Base-by-base conservation (phyloP, 768 basidiomycete genomes). In the Amanita jacksonii region DNA sequence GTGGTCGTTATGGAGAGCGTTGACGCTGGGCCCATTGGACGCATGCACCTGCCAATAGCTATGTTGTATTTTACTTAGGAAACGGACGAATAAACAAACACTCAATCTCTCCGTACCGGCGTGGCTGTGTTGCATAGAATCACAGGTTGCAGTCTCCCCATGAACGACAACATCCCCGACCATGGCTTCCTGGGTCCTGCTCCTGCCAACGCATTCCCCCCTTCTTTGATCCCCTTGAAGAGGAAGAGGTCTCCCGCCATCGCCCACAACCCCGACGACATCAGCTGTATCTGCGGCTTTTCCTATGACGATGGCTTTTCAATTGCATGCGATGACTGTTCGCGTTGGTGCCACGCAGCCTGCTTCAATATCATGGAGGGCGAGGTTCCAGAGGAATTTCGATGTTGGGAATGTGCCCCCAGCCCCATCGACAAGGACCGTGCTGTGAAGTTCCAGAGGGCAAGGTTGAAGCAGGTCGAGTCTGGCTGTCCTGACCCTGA, bases 251-350 rank as follows among this genome's bases (percentile, higher is more conserved):
- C 8, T 16, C 25, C 40, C 5, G 23, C 28, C 22, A 18, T 28
- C 36, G 38, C 37, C 8, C 36, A 40, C 20, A 13, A 34, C 16
- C 22, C 38, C 1, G 45, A 46, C 45, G 45, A 40, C 12, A 41
- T 46, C 38, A 22, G 20, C 20, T 92, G 89, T 58, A 83, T 88
- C 47, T 92, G 88, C 59, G 78, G 77, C 5, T 74, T 74, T 48
- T 63, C 69, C 36, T 70, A 77, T 55, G 89, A 89, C 61, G 87
- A 89, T 58, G 88, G 88, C 16, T 86, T 83, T 59, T 82, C 79
- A 8, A 85, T 92, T 49, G 85, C 82, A 8, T 93, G 90, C 63
- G 90, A 92, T 59, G 58, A 66, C 38, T 93, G 90, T 57, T 73
- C 72, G 16, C 73, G 81, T 30, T 92, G 90, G 88, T 83, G 81